Base-by-base conservation (phyloP, 2,329 filamentous ascomycete species). In the Fusarium ambrosium region DNA sequence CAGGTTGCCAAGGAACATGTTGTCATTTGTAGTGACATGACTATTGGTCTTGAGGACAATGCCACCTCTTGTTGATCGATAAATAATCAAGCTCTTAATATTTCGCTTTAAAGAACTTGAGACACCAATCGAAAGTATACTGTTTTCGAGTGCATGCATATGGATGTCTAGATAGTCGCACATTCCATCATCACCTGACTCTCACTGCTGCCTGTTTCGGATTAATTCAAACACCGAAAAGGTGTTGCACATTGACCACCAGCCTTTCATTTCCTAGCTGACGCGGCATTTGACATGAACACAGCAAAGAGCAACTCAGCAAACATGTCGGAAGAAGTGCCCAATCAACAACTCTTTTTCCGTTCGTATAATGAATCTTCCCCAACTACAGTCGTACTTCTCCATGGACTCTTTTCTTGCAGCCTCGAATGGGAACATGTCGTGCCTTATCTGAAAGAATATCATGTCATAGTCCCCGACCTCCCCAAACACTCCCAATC, bases 141-240 rank as follows among this genome's bases (percentile, higher is more conserved):
- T 55, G 10, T 16, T 32, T 51, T 8, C 51, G 5, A 55, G 51
- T 32, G 27, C 29, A 6, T 6, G 24, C 24, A 24, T 24, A 24
- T 24, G 24, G 4, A 24, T 24, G 13, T 5, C 4, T 55, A 13
- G 27, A 55, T 20, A 20, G 51, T 32, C 20, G 20, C 51, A 55
- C 51, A 32, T 32, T 55, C 27, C 27, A 55, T 55, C 51, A 55
- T 55, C 51, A 55, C 51, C 51, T 55, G 51, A 55, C 27, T 29
- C 11, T 55, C 6, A 20, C 20, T 34, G 18, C 53, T 56, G n/a
- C 29, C 13, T 37, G 55, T 39, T 41, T 36, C 56, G 56, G 56
- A 59, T 29, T 59, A 59, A 59, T 59, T 58, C 34, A 59, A 41
- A n/a, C 36, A 24, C 56, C 56, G 56, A 39, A 37, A 39, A n/a